Percentiles rank a stretch among this genome's conserved stretches.
These are phyloP conservation scores for Zhuliangozyma blackwelliae DNA, from an alignment of 1,139 yeast species.

Conservation along the genomic window DNA sequence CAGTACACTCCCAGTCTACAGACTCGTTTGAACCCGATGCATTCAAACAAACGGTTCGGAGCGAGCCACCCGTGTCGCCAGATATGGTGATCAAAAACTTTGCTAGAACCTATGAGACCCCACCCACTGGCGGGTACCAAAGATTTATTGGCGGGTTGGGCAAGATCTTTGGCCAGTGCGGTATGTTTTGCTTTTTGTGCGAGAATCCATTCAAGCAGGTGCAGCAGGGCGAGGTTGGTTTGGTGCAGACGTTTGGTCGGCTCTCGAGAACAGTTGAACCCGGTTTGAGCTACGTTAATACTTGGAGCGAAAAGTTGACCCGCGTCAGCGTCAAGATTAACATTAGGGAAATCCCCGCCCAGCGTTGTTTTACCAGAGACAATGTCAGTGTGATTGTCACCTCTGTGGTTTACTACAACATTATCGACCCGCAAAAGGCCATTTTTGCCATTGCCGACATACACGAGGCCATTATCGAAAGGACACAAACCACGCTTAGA, in stretches of 20 bases:
- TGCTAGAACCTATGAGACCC: slow-evolving; percentile 35
- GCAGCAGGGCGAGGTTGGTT: slow-evolving; percentile 67
- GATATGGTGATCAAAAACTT: slow-evolving; percentile 31
- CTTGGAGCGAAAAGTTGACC: slow-evolving; percentile 56
- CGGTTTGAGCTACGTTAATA: slow-evolving; percentile 62
- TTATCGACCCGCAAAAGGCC: slow-evolving; percentile 68
- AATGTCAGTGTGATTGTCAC: slow-evolving; percentile 61
- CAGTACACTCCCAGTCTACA: slow-evolving; percentile 5
- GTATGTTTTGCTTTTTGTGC: slow-evolving; percentile 59
- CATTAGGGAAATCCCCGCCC: slow-evolving; percentile 64
- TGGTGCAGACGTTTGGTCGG: slow-evolving; percentile 67
- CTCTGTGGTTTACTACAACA: slow-evolving; percentile 65
- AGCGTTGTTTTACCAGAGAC: slow-evolving; percentile 66
- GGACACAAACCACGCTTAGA: slow-evolving; percentile 73
- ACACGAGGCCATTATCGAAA: slow-evolving; percentile 57
- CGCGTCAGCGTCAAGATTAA: slow-evolving; percentile 55
- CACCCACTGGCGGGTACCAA: slow-evolving; percentile 35
- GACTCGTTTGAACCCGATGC: slow-evolving; percentile 15
- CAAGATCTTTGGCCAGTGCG: slow-evolving; percentile 46
- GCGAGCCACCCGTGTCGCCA: slow-evolving; percentile 24
- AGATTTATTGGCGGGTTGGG: slow-evolving; percentile 44
- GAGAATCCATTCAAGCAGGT: slow-evolving; percentile 61
- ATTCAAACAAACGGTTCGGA: slow-evolving; percentile 14
- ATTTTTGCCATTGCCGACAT: slow-evolving; percentile 55
- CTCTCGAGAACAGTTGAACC: slow-evolving; percentile 66